Evolutionary conservation across 2,329 filamentous ascomycete species (phyloP).

Genomic region (Hypoxylon rubiginosum): DNA sequence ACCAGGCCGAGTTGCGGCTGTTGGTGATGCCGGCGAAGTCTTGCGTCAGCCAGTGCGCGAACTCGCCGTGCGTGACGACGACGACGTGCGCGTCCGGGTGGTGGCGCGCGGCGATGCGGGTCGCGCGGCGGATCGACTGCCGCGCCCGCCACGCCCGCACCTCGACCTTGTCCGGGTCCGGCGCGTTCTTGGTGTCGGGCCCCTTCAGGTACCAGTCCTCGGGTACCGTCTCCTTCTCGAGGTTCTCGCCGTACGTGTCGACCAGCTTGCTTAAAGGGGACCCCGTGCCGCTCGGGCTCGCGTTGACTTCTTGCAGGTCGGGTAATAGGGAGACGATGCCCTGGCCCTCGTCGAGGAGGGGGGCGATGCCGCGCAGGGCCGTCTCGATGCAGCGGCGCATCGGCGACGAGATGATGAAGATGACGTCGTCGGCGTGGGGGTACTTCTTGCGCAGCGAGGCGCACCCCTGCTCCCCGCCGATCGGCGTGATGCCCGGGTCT

Average conservation of each 20-base stretch:
- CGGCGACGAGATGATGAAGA: constrained; percentile 80
- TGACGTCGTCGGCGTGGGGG: constrained; percentile 71
- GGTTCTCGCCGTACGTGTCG: constrained; percentile 67
- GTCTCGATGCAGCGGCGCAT: constrained; percentile 84
- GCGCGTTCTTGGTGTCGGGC: constrained; percentile 57
- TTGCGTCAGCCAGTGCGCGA: constrained; percentile 85
- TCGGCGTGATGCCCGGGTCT: constrained; percentile 80
- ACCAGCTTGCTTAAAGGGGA: constrained; percentile 65
- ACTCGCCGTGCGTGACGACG: constrained; percentile 83
- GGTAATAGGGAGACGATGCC: constrained; percentile 74
- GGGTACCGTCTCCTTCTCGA: constrained; percentile 72
- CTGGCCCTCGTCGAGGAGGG: constrained; percentile 58
- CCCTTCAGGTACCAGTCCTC: constrained; percentile 79
- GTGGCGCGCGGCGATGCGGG: constrained; percentile 47
- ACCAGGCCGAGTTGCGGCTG: constrained; percentile 70
- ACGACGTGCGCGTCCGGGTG: constrained; percentile 73
- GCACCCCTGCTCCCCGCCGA: constrained; percentile 78
- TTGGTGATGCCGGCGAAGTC: constrained; percentile 76
- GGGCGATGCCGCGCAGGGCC: constrained; percentile 74
- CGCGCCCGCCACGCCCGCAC: constrained; percentile 71
- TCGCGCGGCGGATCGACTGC: constrained; percentile 63
- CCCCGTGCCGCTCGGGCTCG: constrained; percentile 81
- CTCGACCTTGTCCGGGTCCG: constrained; percentile 65
- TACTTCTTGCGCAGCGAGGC: constrained; percentile 69
- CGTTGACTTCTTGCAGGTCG: constrained; percentile 81